Conservation (phyloP, 192 early-diverging fungal species). For the Coemansia brasiliensis region DNA sequence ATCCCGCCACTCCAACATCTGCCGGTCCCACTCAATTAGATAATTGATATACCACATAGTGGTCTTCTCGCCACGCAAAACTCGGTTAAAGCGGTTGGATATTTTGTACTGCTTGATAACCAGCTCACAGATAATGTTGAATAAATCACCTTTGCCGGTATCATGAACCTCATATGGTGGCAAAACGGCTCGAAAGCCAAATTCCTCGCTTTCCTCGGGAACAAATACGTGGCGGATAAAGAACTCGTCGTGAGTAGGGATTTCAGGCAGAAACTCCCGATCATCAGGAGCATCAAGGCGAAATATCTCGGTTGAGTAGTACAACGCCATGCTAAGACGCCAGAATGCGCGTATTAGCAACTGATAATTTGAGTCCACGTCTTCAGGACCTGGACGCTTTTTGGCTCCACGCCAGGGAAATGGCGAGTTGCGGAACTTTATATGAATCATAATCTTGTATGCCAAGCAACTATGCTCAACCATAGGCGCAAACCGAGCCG, state of each 20-base stretch:
- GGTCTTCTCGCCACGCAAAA: slow-evolving; percentile 47
- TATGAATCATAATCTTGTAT: slow-evolving; percentile 44
- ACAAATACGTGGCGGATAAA: slow-evolving; percentile 48
- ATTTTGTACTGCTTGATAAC: slow-evolving; percentile 50
- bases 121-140: slow-evolving; percentile 44
- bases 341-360: slow-evolving; percentile 48
- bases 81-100: slow-evolving; percentile 49
- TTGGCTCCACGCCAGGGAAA: slow-evolving; percentile 51
- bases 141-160: slow-evolving; percentile 32
- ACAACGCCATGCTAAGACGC: slow-evolving; percentile 42
- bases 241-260: slow-evolving; percentile 42
- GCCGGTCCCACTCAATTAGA: slow-evolving; percentile 53
- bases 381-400: slow-evolving; percentile 11
- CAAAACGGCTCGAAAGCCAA: slow-evolving; percentile 42
- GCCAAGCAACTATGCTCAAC: slow-evolving; percentile 52
- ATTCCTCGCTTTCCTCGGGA: slow-evolving; percentile 37
- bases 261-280: slow-evolving; percentile 50
- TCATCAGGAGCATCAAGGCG: slow-evolving; percentile 52
- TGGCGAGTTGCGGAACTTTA: slow-evolving; percentile 45
- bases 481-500: slow-evolving; percentile 54
- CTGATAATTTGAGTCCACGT: slow-evolving; percentile 53
- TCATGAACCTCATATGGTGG: slow-evolving; percentile 27
- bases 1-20: slow-evolving; percentile 52
- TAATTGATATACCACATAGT: slow-evolving; percentile 39
- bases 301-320: slow-evolving; percentile 53